Evolutionary conservation across 768 basidiomycete species (phyloP).

Genomic region (Gelatoporia subvermispora): DNA sequence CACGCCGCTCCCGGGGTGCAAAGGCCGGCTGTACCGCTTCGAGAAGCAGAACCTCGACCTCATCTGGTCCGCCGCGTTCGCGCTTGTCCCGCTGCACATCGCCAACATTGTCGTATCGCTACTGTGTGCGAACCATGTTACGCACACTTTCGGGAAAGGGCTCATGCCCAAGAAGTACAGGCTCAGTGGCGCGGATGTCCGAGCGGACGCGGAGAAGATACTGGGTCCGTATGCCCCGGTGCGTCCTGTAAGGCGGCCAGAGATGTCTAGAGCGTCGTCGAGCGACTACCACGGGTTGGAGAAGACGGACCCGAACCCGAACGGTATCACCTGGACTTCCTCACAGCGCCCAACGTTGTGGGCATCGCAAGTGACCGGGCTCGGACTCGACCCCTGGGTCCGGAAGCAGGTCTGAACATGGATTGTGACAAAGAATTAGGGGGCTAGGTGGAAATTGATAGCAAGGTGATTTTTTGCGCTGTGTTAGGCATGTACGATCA

Average conservation of each 20-base stretch:
- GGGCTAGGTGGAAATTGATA: too few species aligned
- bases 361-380: too few species aligned
- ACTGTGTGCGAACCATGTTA: slow-evolving; percentile 68
- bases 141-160: slow-evolving; percentile 57
- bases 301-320: too few species aligned
- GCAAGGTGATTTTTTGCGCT: too few species aligned
- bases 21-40: slow-evolving; percentile 50
- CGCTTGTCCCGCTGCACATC: slow-evolving; percentile 54
- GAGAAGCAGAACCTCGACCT: slow-evolving; percentile 42
- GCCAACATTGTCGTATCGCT: slow-evolving; percentile 53
- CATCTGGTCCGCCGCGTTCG: slow-evolving; percentile 50
- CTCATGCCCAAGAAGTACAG: slow-evolving; percentile 58
- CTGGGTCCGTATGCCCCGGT: slow-evolving; percentile 8
- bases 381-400: too few species aligned
- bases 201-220: slow-evolving; percentile 19
- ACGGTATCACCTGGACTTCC: too few species aligned
- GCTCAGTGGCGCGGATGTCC: slow-evolving; percentile 43
- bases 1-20: slow-evolving; percentile 63
- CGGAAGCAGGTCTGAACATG: too few species aligned
- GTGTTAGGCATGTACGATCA: too few species aligned
- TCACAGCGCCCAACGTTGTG: too few species aligned
- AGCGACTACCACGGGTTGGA: slow-evolving; percentile 1
- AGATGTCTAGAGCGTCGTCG: slow-evolving; percentile 10
- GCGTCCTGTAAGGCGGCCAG: slow-evolving; percentile 17
- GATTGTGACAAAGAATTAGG: too few species aligned